A percentile compares a stretch with the other conserved stretches of the same genome.
phyloP scores from a whole-genome alignment of 148 eudicot genomes.

The Fagopyrum homotropicum region DNA sequence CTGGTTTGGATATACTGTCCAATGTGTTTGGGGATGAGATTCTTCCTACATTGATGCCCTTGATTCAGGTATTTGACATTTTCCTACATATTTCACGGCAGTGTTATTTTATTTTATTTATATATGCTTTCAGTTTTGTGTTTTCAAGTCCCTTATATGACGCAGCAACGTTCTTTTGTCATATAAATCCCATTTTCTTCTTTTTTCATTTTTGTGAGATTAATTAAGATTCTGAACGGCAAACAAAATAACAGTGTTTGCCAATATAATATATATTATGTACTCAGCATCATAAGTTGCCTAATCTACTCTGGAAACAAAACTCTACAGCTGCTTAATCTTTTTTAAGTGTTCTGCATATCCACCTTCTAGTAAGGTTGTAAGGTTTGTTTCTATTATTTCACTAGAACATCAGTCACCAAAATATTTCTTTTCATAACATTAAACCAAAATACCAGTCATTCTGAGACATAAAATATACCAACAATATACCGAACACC shows the following conservation, averaged over 20 bases:
- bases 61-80: constrained; percentile 53
- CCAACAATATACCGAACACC: too few species aligned
- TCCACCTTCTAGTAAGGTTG: not conserved
- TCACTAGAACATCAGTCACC: not conserved
- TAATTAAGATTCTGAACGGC: not conserved
- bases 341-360: not conserved
- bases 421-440: not conserved
- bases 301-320: not conserved
- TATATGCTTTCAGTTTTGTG: not conserved
- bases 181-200: not conserved
- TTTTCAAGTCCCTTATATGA: not conserved
- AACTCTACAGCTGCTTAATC: not conserved
- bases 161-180: not conserved
- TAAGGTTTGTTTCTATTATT: not conserved
- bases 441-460: not conserved
- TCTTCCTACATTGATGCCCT: constrained; percentile 84
- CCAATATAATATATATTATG: not conserved
- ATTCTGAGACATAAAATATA: too few species aligned
- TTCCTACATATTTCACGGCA: too few species aligned
- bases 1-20: constrained; percentile 85
- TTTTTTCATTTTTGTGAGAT: not conserved
- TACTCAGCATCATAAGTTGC: not conserved
- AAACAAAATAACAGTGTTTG: not conserved
- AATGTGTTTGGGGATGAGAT: constrained; percentile 93
- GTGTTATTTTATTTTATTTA: not conserved